Percentiles rank a stretch among this genome's conserved stretches.
phyloP scores from a whole-genome alignment of 495 filamentous ascomycete genomes.

The Penicillium silybi region DNA sequence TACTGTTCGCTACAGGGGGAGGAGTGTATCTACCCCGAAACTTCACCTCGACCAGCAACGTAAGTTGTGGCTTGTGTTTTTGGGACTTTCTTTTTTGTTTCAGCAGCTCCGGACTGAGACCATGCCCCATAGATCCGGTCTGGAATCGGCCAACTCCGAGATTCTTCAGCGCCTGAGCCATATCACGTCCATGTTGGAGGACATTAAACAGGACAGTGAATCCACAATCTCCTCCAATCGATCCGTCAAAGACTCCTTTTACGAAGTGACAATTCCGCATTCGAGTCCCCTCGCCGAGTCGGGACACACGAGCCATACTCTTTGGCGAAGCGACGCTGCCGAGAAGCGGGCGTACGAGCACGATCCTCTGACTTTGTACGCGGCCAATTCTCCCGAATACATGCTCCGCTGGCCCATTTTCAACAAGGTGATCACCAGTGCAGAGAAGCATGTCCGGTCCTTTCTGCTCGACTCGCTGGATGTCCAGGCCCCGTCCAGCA shows the following conservation, averaged over 20 bases:
- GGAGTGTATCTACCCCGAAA: conserved; percentile 26
- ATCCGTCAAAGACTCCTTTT: conserved; percentile 16
- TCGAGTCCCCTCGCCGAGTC: conserved; percentile 13
- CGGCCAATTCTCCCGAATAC: conserved; percentile 22
- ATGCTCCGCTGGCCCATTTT: conserved; percentile 29
- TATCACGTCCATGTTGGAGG: conserved; percentile 22
- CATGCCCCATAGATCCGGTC: conserved; percentile 10
- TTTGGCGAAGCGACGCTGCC: conserved; percentile 4
- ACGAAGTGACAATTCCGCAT: conserved; percentile 13
- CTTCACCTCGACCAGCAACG: conserved; percentile 19
- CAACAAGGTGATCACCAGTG: conserved; percentile 19
- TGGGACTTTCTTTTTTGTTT: neutral
- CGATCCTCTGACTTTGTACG: conserved; percentile 21
- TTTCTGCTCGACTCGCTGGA: conserved; percentile 26
- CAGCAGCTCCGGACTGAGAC: neutral
- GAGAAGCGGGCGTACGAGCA: conserved; percentile 18
- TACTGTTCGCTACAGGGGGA: conserved; percentile 24
- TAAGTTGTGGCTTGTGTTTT: conserved; percentile 14
- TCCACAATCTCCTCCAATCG: conserved; percentile 15
- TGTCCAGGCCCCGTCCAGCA: conserved; percentile 1
- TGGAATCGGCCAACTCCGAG: conserved; percentile 21
- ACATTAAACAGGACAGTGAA: conserved; percentile 18
- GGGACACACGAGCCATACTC: conserved; percentile 3
- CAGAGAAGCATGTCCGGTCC: conserved; percentile 22
- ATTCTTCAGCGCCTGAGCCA: conserved; percentile 21